Evolutionary conservation across 371 early-diverging fungal species (phyloP).

Genomic region (Smittium culicis): DNA sequence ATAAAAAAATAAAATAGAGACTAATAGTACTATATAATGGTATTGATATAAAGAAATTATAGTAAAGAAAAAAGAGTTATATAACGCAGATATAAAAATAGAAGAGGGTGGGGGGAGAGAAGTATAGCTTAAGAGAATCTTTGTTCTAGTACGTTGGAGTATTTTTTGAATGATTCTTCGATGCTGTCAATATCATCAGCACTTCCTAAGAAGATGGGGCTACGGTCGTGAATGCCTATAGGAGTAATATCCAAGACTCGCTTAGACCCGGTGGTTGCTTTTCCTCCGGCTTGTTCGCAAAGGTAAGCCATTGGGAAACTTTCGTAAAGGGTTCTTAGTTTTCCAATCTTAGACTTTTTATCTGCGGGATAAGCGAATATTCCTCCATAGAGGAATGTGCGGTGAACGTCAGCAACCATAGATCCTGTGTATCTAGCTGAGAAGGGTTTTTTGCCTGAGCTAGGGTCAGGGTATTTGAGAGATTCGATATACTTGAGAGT

Average conservation of each 20-base stretch:
- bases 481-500: constrained; percentile 76
- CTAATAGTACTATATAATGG: no score
- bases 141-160: constrained; percentile 28
- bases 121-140: no score
- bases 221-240: constrained; percentile 74
- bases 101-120: no score
- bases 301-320: constrained; percentile 95
- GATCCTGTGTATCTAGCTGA: constrained; percentile 93
- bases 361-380: constrained; percentile 78
- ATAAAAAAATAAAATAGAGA: no score
- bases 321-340: constrained; percentile 92
- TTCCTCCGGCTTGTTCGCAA: constrained; percentile 91
- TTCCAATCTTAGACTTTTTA: constrained; percentile 76
- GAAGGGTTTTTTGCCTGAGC: constrained; percentile 69
- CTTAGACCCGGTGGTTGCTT: constrained; percentile 67
- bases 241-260: constrained; percentile 81
- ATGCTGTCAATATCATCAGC: constrained; percentile 61
- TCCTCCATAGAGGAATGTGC: constrained; percentile 89
- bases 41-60: no score
- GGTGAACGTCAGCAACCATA: constrained; percentile 98
- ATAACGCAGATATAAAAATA: no score
- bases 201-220: constrained; percentile 85
- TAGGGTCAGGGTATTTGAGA: constrained; percentile 55
- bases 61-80: no score
- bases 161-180: constrained; percentile 21